Base-by-base conservation (phyloP, 169 alveolate species). In the Amoebophrya sp. region DNA sequence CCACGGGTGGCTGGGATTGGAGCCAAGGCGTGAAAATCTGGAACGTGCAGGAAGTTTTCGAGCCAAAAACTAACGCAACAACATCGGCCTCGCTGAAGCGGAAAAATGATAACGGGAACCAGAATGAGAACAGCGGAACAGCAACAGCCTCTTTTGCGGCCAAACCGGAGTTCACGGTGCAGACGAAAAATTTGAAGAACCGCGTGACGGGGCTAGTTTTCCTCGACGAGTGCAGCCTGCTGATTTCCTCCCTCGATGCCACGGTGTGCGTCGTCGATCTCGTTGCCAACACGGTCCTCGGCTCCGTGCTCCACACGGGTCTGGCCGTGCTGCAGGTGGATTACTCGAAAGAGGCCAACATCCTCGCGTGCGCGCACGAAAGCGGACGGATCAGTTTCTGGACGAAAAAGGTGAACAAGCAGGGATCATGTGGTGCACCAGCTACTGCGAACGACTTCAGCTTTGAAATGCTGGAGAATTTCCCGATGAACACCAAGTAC, bases 351-450 rank as follows among this genome's bases (percentile, higher is more conserved):
- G 10, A 25, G 32, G 39, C 35, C 35, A 66, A 66, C 35, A 2
- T 66, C 35, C 83, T 66, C 38, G 83, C 83, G 83, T n/a, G 29
- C 38, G 83, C 83, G 83, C 83, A 66, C 83, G 83, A 66, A 25
- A 12, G 10, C 10, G 83, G 83, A 25, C 83, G 83, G 1, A 2
- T 66, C 35, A 7, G 32, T 2, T 66, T 25, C 83, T 66, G 83
- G 83, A 25, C 32, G 83, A 3, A 66, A 18, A 47, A 47, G 18
- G 7, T 18, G 18, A 47, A 7, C 66, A 47, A 47, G 18, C 54
- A 41, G 54, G 54, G n/a, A n/a, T n/a, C n/a, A 41, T 2, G 54
- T 41, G 54, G 23, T 12, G 54, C 2, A 41, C 23, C 23, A 41
- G 54, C 54, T 41, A 2, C 23, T 41, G 12, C 54, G 54, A 41